These are phyloP conservation scores for Fragosphaeria purpurea DNA, from an alignment of 2,329 filamentous ascomycete species.

Conservation along the genomic window DNA sequence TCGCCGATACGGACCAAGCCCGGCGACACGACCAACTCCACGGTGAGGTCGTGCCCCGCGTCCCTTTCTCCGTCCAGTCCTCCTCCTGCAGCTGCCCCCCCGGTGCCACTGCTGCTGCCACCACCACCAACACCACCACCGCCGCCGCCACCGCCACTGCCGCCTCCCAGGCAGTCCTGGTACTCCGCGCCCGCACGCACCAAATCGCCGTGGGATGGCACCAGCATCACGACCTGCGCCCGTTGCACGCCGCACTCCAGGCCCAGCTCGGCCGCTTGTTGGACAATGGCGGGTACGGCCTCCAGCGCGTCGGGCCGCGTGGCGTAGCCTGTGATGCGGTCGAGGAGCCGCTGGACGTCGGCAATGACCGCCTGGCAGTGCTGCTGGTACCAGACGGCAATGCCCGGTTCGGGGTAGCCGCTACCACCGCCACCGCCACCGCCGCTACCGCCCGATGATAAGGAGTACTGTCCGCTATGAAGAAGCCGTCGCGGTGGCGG, in stretches of 20 bases:
- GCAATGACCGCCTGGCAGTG: constrained; percentile 3
- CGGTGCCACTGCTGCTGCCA: too few species aligned
- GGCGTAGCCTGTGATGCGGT: constrained; percentile 5
- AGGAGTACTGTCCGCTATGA: too few species aligned
- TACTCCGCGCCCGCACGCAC: constrained; percentile 9
- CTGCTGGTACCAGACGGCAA: constrained; percentile 1
- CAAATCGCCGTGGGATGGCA: background rate
- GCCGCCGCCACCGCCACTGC: too few species aligned
- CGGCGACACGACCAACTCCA: constrained; percentile 10
- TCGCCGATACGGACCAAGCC: constrained; percentile 10
- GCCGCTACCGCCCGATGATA: too few species aligned
- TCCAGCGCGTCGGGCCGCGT: constrained; percentile 2
- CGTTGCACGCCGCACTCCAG: constrained; percentile 13
- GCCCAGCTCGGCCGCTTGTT: constrained; percentile 8
- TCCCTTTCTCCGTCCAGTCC: background rate
- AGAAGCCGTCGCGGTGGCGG: too few species aligned
- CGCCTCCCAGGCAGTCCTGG: constrained; percentile 5
- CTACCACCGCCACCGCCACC: background rate
- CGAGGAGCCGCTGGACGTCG: constrained; percentile 3
- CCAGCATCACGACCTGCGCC: constrained; percentile 4
- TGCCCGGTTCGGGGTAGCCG: background rate
- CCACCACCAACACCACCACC: too few species aligned
- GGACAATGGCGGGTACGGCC: constrained; percentile 4
- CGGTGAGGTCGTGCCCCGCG: background rate
- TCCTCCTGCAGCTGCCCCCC: too few species aligned